Evolutionary conservation across 2,329 filamentous ascomycete genomes (phyloP).

Genomic region (Paraconiothyrium sp.): DNA sequence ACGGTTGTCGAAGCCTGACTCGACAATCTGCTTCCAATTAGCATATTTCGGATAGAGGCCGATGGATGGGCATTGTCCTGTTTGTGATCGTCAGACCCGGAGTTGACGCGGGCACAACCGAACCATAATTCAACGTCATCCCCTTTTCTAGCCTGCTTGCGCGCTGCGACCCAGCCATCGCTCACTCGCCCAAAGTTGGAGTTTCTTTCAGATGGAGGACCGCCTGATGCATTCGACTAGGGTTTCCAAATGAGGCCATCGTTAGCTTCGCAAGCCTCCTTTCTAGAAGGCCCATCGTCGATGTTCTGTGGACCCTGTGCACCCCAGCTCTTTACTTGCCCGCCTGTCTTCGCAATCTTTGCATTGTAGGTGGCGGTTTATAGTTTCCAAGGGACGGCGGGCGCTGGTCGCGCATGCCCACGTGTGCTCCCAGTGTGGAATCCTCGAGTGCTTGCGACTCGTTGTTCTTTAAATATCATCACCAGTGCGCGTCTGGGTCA

Average conservation of each 20-base stretch:
- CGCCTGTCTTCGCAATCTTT: neutral
- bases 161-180: neutral
- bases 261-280: neutral
- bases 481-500: neutral
- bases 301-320: neutral
- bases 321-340: neutral
- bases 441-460: constrained; percentile 4
- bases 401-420: constrained; percentile 16
- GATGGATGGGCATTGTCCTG: neutral
- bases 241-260: neutral
- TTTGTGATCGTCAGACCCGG: neutral
- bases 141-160: neutral
- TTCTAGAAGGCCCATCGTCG: neutral
- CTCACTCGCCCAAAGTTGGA: neutral
- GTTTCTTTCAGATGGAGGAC: neutral
- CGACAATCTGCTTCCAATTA: neutral
- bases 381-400: neutral
- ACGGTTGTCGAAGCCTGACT: neutral
- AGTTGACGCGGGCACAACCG: constrained; percentile 4
- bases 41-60: neutral
- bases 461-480: constrained; percentile 1
- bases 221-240: neutral
- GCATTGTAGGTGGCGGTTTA: constrained; percentile 11
- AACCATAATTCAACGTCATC: constrained; percentile 26
- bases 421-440: constrained; percentile 18